These are phyloP conservation scores for Anthracocystis setariae DNA, from an alignment of 1,284 basidiomycete species.

Conservation along the genomic window DNA sequence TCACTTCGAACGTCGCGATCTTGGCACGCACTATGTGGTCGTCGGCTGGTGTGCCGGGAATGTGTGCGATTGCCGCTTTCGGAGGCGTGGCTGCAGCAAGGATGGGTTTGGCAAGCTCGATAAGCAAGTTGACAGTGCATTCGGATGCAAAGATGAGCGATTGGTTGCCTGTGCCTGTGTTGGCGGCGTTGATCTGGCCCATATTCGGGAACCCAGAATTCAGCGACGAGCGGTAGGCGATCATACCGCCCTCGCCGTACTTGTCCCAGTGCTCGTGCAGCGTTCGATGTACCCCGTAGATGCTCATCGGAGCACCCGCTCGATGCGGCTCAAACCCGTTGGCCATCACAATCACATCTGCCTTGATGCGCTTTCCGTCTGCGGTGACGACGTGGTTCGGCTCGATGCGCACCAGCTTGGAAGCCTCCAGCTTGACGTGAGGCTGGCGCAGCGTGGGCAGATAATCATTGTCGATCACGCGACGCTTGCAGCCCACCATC, in stretches of 20 bases:
- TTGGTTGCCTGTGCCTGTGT: conserved; percentile 63
- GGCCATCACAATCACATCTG: conserved; percentile 66
- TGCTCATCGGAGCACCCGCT: conserved; percentile 57
- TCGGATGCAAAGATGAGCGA: conserved; percentile 61
- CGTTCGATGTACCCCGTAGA: conserved; percentile 49
- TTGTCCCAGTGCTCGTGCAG: conserved; percentile 58
- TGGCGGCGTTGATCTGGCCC: conserved; percentile 58
- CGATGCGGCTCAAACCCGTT: conserved; percentile 58
- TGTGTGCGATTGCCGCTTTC: conserved; percentile 42
- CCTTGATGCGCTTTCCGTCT: conserved; percentile 57
- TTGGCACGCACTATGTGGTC: conserved; percentile 9
- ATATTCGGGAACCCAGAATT: conserved; percentile 63
- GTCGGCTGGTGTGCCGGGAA: conserved; percentile 35
- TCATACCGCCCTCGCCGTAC: conserved; percentile 56
- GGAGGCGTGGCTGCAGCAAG: conserved; percentile 44
- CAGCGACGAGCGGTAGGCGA: conserved; percentile 59
- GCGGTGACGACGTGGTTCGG: conserved; percentile 56
- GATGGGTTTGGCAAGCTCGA: conserved; percentile 53
- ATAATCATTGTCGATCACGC: conserved; percentile 63
- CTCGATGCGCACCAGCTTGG: conserved; percentile 56
- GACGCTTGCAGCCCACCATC: conserved; percentile 60
- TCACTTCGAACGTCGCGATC: conserved; percentile 58
- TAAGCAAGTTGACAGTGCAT: conserved; percentile 51
- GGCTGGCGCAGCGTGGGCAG: conserved; percentile 52
- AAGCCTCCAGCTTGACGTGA: conserved; percentile 54